phyloP scores from a whole-genome alignment of 106 monocot species.

The Dioscorea alata region DNA sequence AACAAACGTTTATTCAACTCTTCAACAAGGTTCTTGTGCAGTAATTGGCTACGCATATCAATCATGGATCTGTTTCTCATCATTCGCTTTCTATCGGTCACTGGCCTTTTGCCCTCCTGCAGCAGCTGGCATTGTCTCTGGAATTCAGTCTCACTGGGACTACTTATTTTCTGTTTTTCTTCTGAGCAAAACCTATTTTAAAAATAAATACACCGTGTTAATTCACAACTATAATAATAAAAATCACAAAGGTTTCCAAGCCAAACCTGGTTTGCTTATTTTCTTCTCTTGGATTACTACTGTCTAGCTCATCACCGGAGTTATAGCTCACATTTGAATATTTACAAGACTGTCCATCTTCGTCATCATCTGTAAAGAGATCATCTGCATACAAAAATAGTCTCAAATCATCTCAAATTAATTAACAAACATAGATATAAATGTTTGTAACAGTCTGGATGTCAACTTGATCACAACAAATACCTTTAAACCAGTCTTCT shows the following conservation, averaged over 20 bases:
- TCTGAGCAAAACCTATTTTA: conserved; percentile 31
- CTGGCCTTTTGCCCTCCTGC: conserved; percentile 8
- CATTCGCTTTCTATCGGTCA: conserved; percentile 8
- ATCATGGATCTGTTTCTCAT: conserved; percentile 54
- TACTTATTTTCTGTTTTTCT: conserved; percentile 4
- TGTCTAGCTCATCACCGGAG: conserved; percentile 41
- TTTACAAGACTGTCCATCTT: conserved; percentile 40
- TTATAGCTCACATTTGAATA: conserved; percentile 63
- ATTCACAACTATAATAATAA: too few species aligned
- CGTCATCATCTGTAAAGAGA: conserved; percentile 33
- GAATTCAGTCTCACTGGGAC: conserved; percentile 8
- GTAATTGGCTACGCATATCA: conserved; percentile 56
- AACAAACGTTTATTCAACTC: conserved; percentile 60
- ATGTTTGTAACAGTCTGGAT: too few species aligned
- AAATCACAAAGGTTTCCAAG: not conserved
- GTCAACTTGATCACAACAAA: not conserved
- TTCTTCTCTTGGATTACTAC: not conserved
- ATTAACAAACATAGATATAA: too few species aligned
- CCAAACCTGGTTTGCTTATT: not conserved
- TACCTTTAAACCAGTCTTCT: conserved; percentile 54
- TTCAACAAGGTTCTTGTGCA: conserved; percentile 52
- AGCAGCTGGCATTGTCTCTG: conserved; percentile 9
- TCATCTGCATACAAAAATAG: conserved; percentile 17
- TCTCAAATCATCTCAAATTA: too few species aligned
- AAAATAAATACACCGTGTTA: too few species aligned